These are phyloP conservation scores for Dunaliella primolecta DNA, from an alignment of 139 green algal species.

Conservation along the genomic window DNA sequence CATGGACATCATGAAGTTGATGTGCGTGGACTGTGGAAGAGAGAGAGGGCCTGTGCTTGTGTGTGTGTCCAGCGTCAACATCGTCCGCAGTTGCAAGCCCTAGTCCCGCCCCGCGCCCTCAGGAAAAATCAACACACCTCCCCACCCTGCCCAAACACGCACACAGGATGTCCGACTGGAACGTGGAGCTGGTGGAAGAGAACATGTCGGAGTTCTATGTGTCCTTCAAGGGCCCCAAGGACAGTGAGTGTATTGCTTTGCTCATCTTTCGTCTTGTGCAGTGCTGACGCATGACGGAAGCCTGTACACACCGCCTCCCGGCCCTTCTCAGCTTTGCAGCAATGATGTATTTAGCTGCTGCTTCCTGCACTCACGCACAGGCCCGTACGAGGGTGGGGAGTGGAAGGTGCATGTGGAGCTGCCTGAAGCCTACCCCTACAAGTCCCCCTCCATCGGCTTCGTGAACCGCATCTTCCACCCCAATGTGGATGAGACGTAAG, in stretches of 20 bases:
- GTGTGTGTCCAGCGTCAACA: neutral
- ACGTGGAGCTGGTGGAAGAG: constrained; percentile 90
- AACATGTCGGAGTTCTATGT: constrained; percentile 95
- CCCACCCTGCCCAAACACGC: neutral
- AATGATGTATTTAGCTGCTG: neutral
- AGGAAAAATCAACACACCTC: neutral
- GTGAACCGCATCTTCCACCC: constrained; percentile 95
- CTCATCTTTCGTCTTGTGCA: no score
- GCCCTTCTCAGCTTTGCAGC: neutral
- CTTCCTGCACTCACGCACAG: constrained; percentile 27
- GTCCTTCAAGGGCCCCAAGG: constrained; percentile 82
- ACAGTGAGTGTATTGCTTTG: constrained; percentile 54
- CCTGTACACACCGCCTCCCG: neutral
- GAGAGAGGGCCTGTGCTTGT: neutral
- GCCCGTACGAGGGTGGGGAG: constrained; percentile 89
- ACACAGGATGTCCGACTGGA: constrained; percentile 93
- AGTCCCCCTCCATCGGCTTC: constrained; percentile 90
- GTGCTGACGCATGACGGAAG: neutral
- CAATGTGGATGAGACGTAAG: constrained; percentile 93
- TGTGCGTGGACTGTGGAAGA: constrained; percentile 53
- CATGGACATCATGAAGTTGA: constrained; percentile 92
- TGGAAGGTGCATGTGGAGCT: constrained; percentile 97
- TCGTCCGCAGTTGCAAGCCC: neutral
- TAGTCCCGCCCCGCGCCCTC: neutral
- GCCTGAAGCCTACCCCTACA: constrained; percentile 83